Evolutionary conservation across 805 yeast species (phyloP).

Genomic region (Schizosaccharomyces cryophilus): DNA sequence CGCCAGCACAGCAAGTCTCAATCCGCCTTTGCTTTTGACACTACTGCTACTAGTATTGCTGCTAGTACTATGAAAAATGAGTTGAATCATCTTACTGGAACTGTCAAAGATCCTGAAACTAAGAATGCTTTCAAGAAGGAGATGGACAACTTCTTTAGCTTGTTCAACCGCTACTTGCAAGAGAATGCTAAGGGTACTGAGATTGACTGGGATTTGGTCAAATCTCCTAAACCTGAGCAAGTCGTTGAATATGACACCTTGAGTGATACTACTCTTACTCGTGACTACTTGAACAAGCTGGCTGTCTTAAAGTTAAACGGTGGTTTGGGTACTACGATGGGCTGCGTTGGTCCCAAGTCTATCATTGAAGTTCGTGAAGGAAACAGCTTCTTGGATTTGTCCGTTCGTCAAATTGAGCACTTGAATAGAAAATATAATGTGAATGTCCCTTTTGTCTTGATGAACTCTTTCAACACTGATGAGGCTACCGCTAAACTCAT

Average conservation of each 20-base stretch:
- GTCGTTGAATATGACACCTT: constrained; percentile 55
- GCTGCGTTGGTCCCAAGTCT: constrained; percentile 96
- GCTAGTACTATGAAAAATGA: constrained; percentile 97
- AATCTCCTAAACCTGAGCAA: constrained; percentile 72
- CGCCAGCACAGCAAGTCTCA: constrained; percentile 3
- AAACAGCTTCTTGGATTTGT: constrained; percentile 79
- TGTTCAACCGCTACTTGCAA: constrained; percentile 73
- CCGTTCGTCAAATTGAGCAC: constrained; percentile 80
- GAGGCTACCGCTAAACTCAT: constrained; percentile 83
- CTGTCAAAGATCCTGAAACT: constrained; percentile 26
- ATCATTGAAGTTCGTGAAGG: constrained; percentile 98
- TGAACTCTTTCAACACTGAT: constrained; percentile 97
- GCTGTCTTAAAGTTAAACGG: constrained; percentile 94
- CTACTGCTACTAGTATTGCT: constrained; percentile 80
- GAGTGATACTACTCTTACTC: constrained; percentile 13
- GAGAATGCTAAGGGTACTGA: constrained; percentile 72
- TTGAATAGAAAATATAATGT: constrained; percentile 72
- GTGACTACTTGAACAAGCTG: constrained; percentile 42
- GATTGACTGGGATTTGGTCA: constrained; percentile 84
- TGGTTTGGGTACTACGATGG: constrained; percentile 98
- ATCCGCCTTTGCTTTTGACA: constrained; percentile 31
- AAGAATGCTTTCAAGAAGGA: constrained; percentile 47
- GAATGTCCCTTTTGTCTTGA: constrained; percentile 83
- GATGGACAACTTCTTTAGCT: constrained; percentile 81
- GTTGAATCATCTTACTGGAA: constrained; percentile 65